Base-by-base conservation (phyloP, 164 flowering plant species). In the Piper betle region DNA sequence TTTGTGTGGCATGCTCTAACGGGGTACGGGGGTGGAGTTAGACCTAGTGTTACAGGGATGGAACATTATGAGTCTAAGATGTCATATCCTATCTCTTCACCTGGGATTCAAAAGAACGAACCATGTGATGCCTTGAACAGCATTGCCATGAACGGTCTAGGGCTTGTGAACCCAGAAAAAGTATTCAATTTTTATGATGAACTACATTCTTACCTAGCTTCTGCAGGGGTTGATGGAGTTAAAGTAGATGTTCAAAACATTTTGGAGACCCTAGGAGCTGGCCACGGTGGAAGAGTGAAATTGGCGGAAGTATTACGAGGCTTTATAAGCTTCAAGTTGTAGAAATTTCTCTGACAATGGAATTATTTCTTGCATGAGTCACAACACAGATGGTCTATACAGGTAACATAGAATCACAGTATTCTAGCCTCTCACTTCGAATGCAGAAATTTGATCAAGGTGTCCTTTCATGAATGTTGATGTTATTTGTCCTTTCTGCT, bases 1-100 rank as follows among this genome's bases (percentile, higher is more conserved):
- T 91, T 82, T 67, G 84, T 88, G 7, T 91, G 97, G 93, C 96
- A 91, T 65, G 93, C 93, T 1, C 69, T 91, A 63, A 77, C 91
- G 0, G 96, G 97, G 0, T 88, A 86, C 65, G 88, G 94, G 96
- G 96, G 90, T 53, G 96, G 96, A 43, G 84, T 91, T 37, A 75
- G 66, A 42, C 89, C 94, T 6, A 86, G 81, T 20, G 77, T 70
- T 38, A 52, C 73, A 5, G 93, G 66, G 73, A 86, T 81, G 91
- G 79, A 80, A 55, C 86, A 84, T 59, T 91, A 88, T 57, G 89
- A 82, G 9, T 78, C 88, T 41, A 81, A 79, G 67, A 43, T 84
- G 70, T 37, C 80, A 7, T 83, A 73, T 64, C 94, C 91, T 12
- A 63, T 80, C 63, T 66, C 81, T 10, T 83, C 91, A 15, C 86